Evolutionary conservation across 495 filamentous ascomycete genomes (phyloP).

Genomic region (Cercophora scortea): DNA sequence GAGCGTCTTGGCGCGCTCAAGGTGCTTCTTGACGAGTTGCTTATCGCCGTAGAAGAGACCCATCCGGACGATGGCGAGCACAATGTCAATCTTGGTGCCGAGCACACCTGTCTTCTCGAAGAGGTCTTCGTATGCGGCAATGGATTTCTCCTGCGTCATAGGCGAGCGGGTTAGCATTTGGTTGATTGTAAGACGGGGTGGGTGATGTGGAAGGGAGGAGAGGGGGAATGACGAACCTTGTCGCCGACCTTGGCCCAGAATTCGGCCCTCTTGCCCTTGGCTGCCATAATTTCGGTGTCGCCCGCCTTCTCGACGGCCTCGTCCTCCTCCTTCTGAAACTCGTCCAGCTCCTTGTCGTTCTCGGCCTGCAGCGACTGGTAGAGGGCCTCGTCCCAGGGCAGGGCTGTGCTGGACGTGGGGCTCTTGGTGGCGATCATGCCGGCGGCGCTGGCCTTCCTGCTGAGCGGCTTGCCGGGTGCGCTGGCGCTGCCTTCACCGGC

Average conservation of each 20-base stretch:
- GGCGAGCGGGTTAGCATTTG: no score
- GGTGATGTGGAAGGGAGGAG: not conserved
- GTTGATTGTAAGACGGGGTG: no score
- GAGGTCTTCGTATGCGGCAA: conserved; percentile 82
- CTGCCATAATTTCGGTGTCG: conserved; percentile 89
- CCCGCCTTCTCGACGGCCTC: conserved; percentile 91
- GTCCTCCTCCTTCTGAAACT: conserved; percentile 91
- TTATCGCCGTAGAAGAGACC: conserved; percentile 93
- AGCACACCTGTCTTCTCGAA: conserved; percentile 91
- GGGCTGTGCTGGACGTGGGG: conserved; percentile 50
- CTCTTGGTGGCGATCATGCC: conserved; percentile 67
- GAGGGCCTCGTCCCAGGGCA: conserved; percentile 83
- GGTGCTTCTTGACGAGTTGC: conserved; percentile 80
- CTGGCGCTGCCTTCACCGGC: conserved; percentile 59
- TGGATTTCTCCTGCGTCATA: conserved; percentile 70
- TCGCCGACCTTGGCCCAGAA: conserved; percentile 91
- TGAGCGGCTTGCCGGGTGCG: conserved; percentile 39
- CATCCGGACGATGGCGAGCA: conserved; percentile 91
- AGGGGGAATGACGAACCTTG: conserved; percentile 55
- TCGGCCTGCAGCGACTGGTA: conserved; percentile 80
- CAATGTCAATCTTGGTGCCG: conserved; percentile 93
- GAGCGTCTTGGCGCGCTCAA: conserved; percentile 81
- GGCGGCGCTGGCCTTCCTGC: conserved; percentile 52
- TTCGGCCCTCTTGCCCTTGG: conserved; percentile 88
- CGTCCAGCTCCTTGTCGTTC: conserved; percentile 84